Evolutionary conservation across 345 rosid species (phyloP).

Genomic region (Litchi chinensis): DNA sequence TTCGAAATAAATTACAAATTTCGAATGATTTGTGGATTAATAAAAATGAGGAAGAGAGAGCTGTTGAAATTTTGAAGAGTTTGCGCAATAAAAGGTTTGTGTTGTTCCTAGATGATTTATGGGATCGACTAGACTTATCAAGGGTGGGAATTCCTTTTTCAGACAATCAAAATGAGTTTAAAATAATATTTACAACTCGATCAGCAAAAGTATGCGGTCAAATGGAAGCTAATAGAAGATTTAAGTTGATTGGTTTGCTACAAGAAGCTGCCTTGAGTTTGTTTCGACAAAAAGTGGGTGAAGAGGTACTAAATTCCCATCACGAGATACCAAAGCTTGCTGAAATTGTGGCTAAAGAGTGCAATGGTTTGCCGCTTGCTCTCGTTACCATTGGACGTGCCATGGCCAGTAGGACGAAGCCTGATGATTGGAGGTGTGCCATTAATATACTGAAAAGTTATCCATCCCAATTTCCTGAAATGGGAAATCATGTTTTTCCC

Average conservation of each 20-base stretch:
- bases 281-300: background rate
- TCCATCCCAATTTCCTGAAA: background rate
- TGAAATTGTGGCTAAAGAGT: background rate
- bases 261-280: background rate
- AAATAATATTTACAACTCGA: slow-evolving; percentile 5
- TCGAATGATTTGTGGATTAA: background rate
- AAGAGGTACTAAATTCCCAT: background rate
- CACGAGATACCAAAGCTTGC: background rate
- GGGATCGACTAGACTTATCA: background rate
- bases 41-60: background rate
- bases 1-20: too few relatives aligned
- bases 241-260: background rate
- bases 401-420: background rate
- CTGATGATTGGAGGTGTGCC: background rate
- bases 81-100: background rate
- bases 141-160: background rate
- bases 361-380: slow-evolving; percentile 11
- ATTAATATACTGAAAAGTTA: background rate
- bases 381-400: background rate
- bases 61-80: background rate
- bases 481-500: background rate
- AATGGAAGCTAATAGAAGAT: background rate
- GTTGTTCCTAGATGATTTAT: background rate
- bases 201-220: background rate
- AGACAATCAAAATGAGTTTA: background rate